phyloP scores from a whole-genome alignment of 2,329 filamentous ascomycete species.

The Trichoderma guizhouense region DNA sequence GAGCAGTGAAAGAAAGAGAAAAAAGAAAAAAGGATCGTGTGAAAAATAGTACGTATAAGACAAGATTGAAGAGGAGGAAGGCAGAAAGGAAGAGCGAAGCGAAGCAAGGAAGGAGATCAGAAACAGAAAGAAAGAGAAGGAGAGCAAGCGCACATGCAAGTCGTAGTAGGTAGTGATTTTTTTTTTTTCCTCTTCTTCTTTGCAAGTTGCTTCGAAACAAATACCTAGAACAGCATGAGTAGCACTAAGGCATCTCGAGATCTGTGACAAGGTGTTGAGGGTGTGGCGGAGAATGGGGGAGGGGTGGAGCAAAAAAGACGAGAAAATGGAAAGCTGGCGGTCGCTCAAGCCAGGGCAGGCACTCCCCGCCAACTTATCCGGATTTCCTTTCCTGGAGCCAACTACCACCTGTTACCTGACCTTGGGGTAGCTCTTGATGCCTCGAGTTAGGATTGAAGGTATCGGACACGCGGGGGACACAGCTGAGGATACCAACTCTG shows the following conservation, averaged over 20 bases:
- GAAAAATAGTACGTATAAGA: background rate
- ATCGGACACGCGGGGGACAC: background rate
- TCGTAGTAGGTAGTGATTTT: background rate
- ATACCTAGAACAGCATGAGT: background rate
- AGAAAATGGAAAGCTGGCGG: background rate
- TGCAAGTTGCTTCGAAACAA: background rate
- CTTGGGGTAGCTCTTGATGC: background rate
- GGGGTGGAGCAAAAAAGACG: constrained; percentile 5
- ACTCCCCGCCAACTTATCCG: constrained; percentile 5
- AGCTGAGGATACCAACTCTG: background rate
- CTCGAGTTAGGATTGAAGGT: background rate
- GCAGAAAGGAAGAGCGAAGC: background rate
- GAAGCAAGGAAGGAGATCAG: background rate
- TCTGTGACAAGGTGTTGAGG: constrained; percentile 10
- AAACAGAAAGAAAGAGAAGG: background rate
- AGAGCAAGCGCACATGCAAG: background rate
- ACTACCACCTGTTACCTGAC: background rate
- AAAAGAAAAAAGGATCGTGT: background rate
- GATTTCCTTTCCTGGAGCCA: background rate
- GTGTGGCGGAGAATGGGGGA: constrained; percentile 7
- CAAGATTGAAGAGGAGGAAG: background rate
- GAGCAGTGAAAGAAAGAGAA: background rate
- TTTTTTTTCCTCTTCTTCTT: background rate
- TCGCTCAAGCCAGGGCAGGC: constrained; percentile 9
- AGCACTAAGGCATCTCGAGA: constrained; percentile 2